Conservation (phyloP, 768 basidiomycete species). For the Mycena chlorophos region DNA sequence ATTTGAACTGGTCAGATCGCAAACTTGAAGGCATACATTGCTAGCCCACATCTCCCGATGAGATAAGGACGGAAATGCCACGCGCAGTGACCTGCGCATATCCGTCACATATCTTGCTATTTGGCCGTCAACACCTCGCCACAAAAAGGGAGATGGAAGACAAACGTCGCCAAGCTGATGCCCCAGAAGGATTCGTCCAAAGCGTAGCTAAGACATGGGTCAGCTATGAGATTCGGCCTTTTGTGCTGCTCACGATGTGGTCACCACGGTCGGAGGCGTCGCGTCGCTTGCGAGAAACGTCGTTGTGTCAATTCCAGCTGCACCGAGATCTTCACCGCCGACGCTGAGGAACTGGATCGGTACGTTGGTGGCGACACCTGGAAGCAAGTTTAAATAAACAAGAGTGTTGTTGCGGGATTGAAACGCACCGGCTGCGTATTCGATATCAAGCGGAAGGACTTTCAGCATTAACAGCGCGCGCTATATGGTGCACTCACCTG, state of each 20-base stretch:
- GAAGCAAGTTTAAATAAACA: conserved; percentile 42
- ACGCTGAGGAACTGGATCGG: conserved; percentile 38
- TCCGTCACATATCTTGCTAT: conserved; percentile 50
- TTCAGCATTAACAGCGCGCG: no score
- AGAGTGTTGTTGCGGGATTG: conserved; percentile 33
- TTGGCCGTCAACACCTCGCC: conserved; percentile 44
- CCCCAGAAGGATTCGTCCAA: conserved; percentile 6
- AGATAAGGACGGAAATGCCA: no score
- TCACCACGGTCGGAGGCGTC: conserved; percentile 51
- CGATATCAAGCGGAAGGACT: conserved; percentile 21
- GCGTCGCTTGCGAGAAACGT: conserved; percentile 44
- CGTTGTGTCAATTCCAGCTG: conserved; percentile 32
- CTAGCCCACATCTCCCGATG: background rate
- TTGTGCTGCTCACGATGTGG: conserved; percentile 37
- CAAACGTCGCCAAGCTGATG: conserved; percentile 34
- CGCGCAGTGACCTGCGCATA: conserved; percentile 34
- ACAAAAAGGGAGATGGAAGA: conserved; percentile 44
- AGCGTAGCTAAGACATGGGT: conserved; percentile 8
- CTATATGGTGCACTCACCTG: no score
- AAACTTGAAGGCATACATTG: conserved; percentile 31
- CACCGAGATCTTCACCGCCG: conserved; percentile 49
- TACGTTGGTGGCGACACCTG: conserved; percentile 35
- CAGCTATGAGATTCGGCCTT: background rate
- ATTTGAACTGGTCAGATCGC: background rate
- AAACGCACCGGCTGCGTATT: conserved; percentile 7